A percentile compares a stretch with the other conserved stretches of the same genome.
Conservation (phyloP, 2,329 filamentous ascomycete genomes). For the Trichoderma polysporum region DNA sequence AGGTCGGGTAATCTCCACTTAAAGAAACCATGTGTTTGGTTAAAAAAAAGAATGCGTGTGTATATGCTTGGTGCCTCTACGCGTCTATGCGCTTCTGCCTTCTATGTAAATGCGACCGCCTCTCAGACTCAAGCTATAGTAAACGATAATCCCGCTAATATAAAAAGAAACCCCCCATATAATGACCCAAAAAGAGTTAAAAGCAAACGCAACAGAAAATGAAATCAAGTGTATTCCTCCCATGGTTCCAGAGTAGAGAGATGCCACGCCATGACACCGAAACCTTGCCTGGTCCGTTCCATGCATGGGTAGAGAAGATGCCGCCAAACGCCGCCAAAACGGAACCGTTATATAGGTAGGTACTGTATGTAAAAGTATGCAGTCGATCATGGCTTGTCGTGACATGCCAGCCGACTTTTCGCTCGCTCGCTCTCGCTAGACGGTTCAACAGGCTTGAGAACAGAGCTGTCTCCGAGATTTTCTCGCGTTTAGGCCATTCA, state of each 20-base stretch:
- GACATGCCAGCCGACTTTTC: background rate
- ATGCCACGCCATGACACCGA: conserved; percentile 17
- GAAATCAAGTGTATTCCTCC: background rate
- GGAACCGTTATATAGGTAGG: background rate
- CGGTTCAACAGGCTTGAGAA: background rate
- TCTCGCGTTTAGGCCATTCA: background rate
- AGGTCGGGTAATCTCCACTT: background rate
- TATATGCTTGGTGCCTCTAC: background rate
- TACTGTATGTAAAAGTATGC: background rate
- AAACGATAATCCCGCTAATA: conserved; percentile 14
- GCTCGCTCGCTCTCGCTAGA: background rate
- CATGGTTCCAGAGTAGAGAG: conserved; percentile 16
- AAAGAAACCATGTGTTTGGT: background rate
- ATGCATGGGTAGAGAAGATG: background rate
- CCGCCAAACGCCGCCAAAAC: conserved; percentile 20
- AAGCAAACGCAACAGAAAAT: background rate
- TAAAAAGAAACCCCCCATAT: background rate
- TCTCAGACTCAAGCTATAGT: conserved; percentile 3
- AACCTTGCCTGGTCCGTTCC: background rate
- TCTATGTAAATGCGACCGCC: conserved; percentile 3
- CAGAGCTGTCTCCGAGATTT: background rate
- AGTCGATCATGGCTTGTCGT: background rate
- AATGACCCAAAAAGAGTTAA: background rate
- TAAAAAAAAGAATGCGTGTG: background rate
- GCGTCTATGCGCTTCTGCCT: conserved; percentile 8